Conservation (phyloP, 441 rosid genomes). For the Populus hybrid region DNA sequence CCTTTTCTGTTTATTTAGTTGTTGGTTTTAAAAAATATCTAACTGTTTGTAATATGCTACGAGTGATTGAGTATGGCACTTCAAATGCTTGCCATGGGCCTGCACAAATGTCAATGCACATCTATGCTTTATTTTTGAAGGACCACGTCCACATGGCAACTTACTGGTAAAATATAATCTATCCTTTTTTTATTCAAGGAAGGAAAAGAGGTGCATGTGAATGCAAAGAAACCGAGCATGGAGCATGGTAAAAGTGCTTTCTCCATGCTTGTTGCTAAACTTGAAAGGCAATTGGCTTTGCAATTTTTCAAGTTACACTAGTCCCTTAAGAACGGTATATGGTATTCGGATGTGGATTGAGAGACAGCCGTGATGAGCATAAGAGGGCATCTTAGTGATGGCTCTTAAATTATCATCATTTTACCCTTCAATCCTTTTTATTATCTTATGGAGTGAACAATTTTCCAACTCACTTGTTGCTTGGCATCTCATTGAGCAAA, state of each 20-base stretch:
- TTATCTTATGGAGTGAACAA: too few relatives aligned
- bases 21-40: constrained; percentile 14
- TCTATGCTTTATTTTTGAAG: neutral
- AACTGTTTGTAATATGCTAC: neutral
- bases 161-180: neutral
- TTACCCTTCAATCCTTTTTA: too few relatives aligned
- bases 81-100: neutral
- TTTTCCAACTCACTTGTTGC: neutral
- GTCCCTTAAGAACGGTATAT: neutral
- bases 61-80: neutral
- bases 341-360: neutral
- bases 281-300: neutral
- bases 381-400: neutral
- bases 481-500: neutral
- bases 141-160: neutral
- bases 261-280: neutral
- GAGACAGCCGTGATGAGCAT: neutral
- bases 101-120: neutral
- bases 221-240: neutral
- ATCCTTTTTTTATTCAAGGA: neutral
- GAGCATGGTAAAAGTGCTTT: neutral
- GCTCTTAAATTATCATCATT: too few relatives aligned
- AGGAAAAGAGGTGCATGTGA: neutral
- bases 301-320: neutral
- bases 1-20: constrained; percentile 21